phyloP scores from a whole-genome alignment of 768 basidiomycete genomes.

The Pisolithus microcarpus region DNA sequence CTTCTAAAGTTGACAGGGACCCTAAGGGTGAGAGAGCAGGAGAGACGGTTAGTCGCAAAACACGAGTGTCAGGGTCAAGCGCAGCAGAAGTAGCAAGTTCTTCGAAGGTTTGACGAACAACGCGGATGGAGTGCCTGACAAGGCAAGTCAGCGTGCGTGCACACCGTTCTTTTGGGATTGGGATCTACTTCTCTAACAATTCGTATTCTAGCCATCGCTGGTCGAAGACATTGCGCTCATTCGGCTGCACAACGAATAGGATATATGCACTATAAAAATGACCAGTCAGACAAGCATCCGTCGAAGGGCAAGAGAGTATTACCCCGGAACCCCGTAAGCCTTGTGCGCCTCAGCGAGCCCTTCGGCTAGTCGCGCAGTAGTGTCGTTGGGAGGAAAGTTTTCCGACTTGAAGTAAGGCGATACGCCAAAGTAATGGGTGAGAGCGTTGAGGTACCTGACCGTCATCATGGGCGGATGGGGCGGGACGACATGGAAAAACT shows the following conservation, averaged over 20 bases:
- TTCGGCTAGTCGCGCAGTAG: conserved; percentile 57
- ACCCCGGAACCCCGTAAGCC: conserved; percentile 58
- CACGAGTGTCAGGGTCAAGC: conserved; percentile 40
- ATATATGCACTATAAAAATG: conserved; percentile 41
- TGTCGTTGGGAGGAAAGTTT: conserved; percentile 69
- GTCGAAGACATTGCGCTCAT: conserved; percentile 93
- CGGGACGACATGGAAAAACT: conserved; percentile 2
- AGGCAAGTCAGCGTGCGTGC: neutral
- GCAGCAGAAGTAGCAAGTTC: conserved; percentile 55
- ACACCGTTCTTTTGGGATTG: neutral
- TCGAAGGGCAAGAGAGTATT: conserved; percentile 3
- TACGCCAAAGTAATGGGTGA: conserved; percentile 60
- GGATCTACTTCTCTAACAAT: conserved; percentile 62
- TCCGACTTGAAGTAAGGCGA: conserved; percentile 45
- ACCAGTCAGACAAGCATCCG: neutral
- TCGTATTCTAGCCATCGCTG: conserved; percentile 87
- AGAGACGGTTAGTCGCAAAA: conserved; percentile 31
- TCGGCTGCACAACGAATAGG: conserved; percentile 83
- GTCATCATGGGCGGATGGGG: neutral
- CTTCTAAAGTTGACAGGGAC: conserved; percentile 39
- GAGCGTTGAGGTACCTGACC: conserved; percentile 55
- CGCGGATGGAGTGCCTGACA: conserved; percentile 63
- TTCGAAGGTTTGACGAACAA: conserved; percentile 69
- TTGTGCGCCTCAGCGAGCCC: conserved; percentile 78
- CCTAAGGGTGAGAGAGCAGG: conserved; percentile 16